These are phyloP conservation scores for Thraustochytrium sp. DNA, from an alignment of 352 stramenopile species.

Conservation along the genomic window DNA sequence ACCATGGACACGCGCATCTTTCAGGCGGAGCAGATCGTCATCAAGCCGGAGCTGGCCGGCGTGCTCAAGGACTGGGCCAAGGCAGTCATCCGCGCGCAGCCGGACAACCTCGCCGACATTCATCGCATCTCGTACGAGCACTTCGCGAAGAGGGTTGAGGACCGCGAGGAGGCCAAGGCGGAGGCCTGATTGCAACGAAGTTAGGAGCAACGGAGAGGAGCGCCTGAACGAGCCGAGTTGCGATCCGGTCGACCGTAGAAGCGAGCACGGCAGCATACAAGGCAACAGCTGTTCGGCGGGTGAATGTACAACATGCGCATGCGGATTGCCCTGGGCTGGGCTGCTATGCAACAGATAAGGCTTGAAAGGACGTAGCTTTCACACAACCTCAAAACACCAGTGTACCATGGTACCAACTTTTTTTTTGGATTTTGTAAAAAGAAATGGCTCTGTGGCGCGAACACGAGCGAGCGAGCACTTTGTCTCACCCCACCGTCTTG, in stretches of 20 bases:
- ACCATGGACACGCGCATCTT: conserved; percentile 78
- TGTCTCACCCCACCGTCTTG: too few species aligned
- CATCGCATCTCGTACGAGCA: conserved; percentile 70
- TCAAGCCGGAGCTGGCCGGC: conserved; percentile 70
- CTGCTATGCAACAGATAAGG: too few species aligned
- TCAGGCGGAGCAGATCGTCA: conserved; percentile 78
- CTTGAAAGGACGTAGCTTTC: too few species aligned
- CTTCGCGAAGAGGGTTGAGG: conserved; percentile 65
- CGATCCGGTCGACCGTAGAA: neutral
- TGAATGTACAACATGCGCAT: too few species aligned
- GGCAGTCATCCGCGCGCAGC: conserved; percentile 70
- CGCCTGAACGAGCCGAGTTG: neutral
- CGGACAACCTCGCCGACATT: conserved; percentile 57
- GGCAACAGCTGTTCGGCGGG: too few species aligned
- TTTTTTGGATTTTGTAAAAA: too few species aligned
- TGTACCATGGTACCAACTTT: too few species aligned
- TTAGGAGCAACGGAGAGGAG: neutral
- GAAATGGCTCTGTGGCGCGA: too few species aligned
- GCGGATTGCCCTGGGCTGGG: too few species aligned
- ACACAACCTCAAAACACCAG: too few species aligned
- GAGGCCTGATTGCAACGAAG: neutral
- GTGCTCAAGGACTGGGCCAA: conserved; percentile 84
- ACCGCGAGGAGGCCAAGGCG: conserved; percentile 3
- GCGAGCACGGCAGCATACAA: too few species aligned
- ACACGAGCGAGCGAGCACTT: too few species aligned